A percentile compares a stretch with the other conserved stretches of the same genome.
Evolutionary conservation across 208 protist genomes (phyloP).

Genomic region (Trypanosoma theileri): DNA sequence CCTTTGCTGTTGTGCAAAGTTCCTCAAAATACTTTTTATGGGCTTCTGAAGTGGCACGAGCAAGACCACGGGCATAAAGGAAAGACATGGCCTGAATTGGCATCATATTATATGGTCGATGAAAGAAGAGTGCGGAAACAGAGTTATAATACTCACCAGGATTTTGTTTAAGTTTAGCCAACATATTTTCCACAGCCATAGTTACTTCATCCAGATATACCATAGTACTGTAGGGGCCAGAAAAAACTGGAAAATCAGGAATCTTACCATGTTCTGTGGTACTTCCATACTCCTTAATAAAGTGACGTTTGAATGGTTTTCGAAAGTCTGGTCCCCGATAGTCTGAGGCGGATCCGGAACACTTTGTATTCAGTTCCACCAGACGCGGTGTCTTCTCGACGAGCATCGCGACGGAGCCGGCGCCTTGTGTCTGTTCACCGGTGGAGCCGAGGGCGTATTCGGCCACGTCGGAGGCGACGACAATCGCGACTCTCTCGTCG

Average conservation of each 20-base stretch:
- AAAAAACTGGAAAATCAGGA: slow-evolving; percentile 91
- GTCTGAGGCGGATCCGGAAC: slow-evolving; percentile 73
- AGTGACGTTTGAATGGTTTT: slow-evolving; percentile 86
- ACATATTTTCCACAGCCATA: slow-evolving; percentile 87
- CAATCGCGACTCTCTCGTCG: slow-evolving; percentile 74
- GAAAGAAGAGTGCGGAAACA: slow-evolving; percentile 87
- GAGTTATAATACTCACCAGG: slow-evolving; percentile 87
- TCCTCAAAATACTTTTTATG: slow-evolving; percentile 66
- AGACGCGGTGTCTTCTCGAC: slow-evolving; percentile 77
- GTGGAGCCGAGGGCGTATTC: slow-evolving; percentile 89
- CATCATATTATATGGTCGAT: slow-evolving; percentile 93
- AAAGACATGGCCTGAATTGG: slow-evolving; percentile 90
- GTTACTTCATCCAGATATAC: slow-evolving; percentile 90
- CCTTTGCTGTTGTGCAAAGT: slow-evolving; percentile 69
- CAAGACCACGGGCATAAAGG: slow-evolving; percentile 82
- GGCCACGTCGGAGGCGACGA: slow-evolving; percentile 87
- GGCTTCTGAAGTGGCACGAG: slow-evolving; percentile 62
- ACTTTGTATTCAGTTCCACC: slow-evolving; percentile 76
- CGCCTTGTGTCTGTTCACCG: slow-evolving; percentile 90
- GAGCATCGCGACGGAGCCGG: slow-evolving; percentile 81
- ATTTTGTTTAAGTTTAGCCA: slow-evolving; percentile 51
- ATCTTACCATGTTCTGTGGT: slow-evolving; percentile 76
- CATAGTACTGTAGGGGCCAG: slow-evolving; percentile 86
- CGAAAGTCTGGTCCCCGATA: slow-evolving; percentile 92
- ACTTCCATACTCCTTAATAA: slow-evolving; percentile 81